Conservation (phyloP, 2,329 filamentous ascomycete genomes). For the Botrytis fragariae region DNA sequence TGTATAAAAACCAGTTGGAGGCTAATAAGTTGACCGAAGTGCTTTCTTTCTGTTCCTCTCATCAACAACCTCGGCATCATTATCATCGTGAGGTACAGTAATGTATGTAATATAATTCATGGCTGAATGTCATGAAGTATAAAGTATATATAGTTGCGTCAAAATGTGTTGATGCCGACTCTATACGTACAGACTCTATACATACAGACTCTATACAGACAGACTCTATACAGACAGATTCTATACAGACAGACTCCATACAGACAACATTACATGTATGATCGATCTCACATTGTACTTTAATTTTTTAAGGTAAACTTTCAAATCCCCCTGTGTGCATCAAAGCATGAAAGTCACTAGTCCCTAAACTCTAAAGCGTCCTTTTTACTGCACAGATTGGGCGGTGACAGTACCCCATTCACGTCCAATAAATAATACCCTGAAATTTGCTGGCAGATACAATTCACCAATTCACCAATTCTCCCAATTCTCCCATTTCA, state of each 20-base stretch:
- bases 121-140: not conserved
- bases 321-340: not conserved
- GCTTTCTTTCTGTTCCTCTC: not conserved
- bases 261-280: too few species aligned
- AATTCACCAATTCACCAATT: not conserved
- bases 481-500: not conserved
- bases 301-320: not conserved
- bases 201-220: not conserved
- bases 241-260: not conserved
- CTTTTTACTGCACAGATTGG: conserved; percentile 1
- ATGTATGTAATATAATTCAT: not conserved
- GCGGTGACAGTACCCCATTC: not conserved
- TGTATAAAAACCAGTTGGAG: not conserved
- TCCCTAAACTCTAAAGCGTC: not conserved
- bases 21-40: not conserved
- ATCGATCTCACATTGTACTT: not conserved
- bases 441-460: conserved; percentile 3
- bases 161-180: not conserved
- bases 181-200: not conserved
- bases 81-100: too few species aligned
- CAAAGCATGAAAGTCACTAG: not conserved
- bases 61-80: not conserved
- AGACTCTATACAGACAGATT: not conserved
- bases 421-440: not conserved
- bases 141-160: not conserved